Conservation (phyloP, 345 rosid species). For the Lumnitzera littorea region DNA sequence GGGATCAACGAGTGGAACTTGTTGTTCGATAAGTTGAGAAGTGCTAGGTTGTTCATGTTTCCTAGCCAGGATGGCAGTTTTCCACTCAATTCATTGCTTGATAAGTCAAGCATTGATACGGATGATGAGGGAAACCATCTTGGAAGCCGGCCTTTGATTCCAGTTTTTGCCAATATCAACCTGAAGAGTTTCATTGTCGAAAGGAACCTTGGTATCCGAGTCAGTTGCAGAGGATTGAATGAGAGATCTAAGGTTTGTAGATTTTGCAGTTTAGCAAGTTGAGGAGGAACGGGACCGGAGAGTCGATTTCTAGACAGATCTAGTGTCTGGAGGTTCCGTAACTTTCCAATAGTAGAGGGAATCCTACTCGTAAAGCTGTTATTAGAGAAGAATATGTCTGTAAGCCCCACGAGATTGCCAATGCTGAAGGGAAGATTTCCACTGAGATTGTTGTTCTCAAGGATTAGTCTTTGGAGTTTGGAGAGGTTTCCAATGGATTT, state of each 20-base stretch:
- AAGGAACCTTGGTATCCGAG: constrained; percentile 33
- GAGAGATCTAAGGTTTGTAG: constrained; percentile 47
- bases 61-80: constrained; percentile 42
- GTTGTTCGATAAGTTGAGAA: constrained; percentile 48
- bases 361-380: constrained; percentile 37
- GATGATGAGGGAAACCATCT: constrained; percentile 37
- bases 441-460: constrained; percentile 47
- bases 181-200: constrained; percentile 28
- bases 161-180: constrained; percentile 34
- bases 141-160: constrained; percentile 39
- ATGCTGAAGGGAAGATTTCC: constrained; percentile 39
- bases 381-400: constrained; percentile 46
- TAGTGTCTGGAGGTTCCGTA: constrained; percentile 32
- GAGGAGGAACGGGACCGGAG: constrained; percentile 29
- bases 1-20: constrained; percentile 40
- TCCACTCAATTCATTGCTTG: constrained; percentile 41
- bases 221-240: constrained; percentile 35
- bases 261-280: constrained; percentile 29
- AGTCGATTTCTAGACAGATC: constrained; percentile 47
- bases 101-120: constrained; percentile 42
- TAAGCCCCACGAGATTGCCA: constrained; percentile 37
- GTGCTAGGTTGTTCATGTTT: constrained; percentile 42
- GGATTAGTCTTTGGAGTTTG: constrained; percentile 37
- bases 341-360: constrained; percentile 42
- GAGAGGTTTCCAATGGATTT: constrained; percentile 42